Conservation (phyloP, 352 stramenopile genomes). For the Phytophthora rubi region DNA sequence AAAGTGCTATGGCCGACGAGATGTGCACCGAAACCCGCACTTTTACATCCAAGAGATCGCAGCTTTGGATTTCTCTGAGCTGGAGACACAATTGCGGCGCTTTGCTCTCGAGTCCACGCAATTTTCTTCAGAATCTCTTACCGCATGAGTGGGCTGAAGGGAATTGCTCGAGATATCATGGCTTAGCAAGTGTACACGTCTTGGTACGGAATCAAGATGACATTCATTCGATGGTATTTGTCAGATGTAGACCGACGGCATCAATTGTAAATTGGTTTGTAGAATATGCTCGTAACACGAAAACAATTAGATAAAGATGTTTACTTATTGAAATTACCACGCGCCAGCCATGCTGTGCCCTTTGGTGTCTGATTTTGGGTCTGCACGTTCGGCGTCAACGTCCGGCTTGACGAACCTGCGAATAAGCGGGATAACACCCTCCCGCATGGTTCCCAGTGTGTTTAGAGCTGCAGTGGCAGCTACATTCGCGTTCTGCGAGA, state of each 20-base stretch:
- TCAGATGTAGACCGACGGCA: too few species aligned
- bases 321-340: neutral
- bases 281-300: too few species aligned
- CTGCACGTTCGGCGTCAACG: neutral
- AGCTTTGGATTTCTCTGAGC: conserved; percentile 19
- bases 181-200: too few species aligned
- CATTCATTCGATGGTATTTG: too few species aligned
- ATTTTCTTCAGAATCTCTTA: neutral
- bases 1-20: conserved; percentile 55
- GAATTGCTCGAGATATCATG: neutral
- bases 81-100: conserved; percentile 33
- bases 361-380: neutral
- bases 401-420: neutral
- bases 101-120: conserved; percentile 36
- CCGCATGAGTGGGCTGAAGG: neutral
- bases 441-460: conserved; percentile 7
- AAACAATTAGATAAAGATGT: too few species aligned
- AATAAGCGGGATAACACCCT: conserved; percentile 10
- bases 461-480: conserved; percentile 1
- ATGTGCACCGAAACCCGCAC: conserved; percentile 35
- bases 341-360: neutral
- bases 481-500: conserved; percentile 8
- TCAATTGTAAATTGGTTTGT: too few species aligned
- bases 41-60: conserved; percentile 45
- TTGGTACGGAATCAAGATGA: too few species aligned